These are phyloP conservation scores for Boletus sp. DNA, from an alignment of 768 basidiomycete species.

Conservation along the genomic window DNA sequence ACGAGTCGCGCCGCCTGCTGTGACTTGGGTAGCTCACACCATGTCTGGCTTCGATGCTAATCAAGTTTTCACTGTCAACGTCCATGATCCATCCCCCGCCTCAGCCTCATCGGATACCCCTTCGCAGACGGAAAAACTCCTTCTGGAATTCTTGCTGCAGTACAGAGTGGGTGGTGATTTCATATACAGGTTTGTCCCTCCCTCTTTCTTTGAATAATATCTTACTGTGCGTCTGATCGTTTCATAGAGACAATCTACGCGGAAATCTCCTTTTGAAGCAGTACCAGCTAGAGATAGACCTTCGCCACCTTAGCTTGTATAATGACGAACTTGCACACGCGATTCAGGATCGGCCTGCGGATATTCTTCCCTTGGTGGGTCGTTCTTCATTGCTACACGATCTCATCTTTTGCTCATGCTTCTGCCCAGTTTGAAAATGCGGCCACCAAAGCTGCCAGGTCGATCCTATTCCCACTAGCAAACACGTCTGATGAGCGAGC, in stretches of 20 bases:
- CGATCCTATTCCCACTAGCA: slow-evolving; percentile 81
- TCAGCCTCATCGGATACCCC: slow-evolving; percentile 65
- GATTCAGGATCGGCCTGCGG: slow-evolving; percentile 86
- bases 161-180: slow-evolving; percentile 91
- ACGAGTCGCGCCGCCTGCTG: background rate
- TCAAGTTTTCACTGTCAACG: slow-evolving; percentile 76
- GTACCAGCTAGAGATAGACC: slow-evolving; percentile 76
- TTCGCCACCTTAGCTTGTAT: slow-evolving; percentile 74
- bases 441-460: slow-evolving; percentile 77
- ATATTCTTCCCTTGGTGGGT: slow-evolving; percentile 82
- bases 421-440: slow-evolving; percentile 83
- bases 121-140: slow-evolving; percentile 75
- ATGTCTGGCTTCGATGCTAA: slow-evolving; percentile 92
- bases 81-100: slow-evolving; percentile 57
- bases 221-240: background rate
- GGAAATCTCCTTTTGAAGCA: slow-evolving; percentile 89
- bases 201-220: background rate
- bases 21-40: slow-evolving; percentile 2
- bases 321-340: slow-evolving; percentile 96
- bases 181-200: slow-evolving; percentile 70
- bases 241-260: slow-evolving; percentile 74
- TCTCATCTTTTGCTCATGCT: background rate
- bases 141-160: slow-evolving; percentile 83
- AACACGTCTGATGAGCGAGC: slow-evolving; percentile 43
- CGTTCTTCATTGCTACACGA: background rate